Percentiles rank a stretch among this genome's conserved stretches.
Conservation (phyloP, 257 asterid genomes). For the Fraxinus americana region DNA sequence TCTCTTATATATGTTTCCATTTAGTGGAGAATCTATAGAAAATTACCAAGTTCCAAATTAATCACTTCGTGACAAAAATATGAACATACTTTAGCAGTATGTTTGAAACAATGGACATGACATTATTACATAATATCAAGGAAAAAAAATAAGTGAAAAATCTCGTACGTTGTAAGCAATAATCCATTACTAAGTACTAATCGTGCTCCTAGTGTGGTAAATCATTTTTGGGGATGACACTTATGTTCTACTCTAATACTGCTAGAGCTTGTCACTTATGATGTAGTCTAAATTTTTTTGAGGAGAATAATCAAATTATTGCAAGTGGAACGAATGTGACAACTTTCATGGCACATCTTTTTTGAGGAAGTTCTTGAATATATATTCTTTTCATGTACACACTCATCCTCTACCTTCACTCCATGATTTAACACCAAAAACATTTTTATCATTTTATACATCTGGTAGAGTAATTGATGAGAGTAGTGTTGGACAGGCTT, state of each 20-base stretch:
- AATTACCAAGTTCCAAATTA: too few species aligned
- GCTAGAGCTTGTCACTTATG: not conserved
- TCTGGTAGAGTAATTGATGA: constrained; percentile 13
- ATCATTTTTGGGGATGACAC: not conserved
- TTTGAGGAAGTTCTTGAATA: not conserved
- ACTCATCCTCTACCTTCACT: not conserved
- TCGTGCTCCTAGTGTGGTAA: not conserved
- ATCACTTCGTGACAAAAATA: too few species aligned
- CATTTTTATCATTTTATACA: not conserved
- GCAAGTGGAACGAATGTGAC: not conserved
- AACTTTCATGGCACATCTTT: not conserved
- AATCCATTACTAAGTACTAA: not conserved
- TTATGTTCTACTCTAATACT: not conserved
- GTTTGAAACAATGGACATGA: too few species aligned
- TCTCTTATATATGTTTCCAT: constrained; percentile 28
- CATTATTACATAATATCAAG: too few species aligned
- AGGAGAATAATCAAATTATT: too few species aligned
- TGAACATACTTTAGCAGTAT: too few species aligned
- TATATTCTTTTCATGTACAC: not conserved
- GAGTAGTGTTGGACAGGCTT: not conserved
- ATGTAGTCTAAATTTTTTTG: not conserved
- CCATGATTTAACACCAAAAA: constrained; percentile 2
- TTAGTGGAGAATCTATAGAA: not conserved
- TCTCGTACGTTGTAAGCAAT: not conserved
- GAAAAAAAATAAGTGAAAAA: not conserved